phyloP scores from a whole-genome alignment of 1,284 basidiomycete species.

The Phlebopus sp. region DNA sequence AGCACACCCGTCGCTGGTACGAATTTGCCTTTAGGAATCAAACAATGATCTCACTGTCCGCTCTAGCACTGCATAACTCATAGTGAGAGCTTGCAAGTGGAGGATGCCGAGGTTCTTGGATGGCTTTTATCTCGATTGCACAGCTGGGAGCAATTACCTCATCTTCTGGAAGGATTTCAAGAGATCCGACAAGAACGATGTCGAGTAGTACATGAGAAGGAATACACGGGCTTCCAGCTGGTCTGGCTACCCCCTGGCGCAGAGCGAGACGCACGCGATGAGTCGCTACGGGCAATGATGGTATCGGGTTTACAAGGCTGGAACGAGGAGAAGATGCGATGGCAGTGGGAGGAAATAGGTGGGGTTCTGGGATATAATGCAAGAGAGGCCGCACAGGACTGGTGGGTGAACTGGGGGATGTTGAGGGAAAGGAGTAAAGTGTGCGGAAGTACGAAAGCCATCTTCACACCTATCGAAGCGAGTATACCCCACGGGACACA shows the following conservation, averaged over 20 bases:
- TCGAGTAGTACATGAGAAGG: conserved; percentile 15
- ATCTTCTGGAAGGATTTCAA: conserved; percentile 38
- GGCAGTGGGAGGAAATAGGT: conserved; percentile 37
- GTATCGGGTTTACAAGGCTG: conserved; percentile 13
- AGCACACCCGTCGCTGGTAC: conserved; percentile 38
- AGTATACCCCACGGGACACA: not conserved
- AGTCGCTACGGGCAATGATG: conserved; percentile 15
- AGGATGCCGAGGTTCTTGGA: conserved; percentile 42
- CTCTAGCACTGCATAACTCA: conserved; percentile 32
- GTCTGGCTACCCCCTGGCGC: conserved; percentile 17
- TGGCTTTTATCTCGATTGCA: conserved; percentile 40
- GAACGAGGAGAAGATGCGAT: conserved; percentile 30
- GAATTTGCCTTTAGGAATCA: not conserved
- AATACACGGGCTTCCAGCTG: conserved; percentile 8
- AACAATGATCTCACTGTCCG: conserved; percentile 3
- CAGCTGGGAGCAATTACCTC: conserved; percentile 33
- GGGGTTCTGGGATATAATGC: conserved; percentile 39
- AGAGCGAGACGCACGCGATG: conserved; percentile 12
- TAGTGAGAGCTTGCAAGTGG: conserved; percentile 27
- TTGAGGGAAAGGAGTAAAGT: conserved; percentile 25
- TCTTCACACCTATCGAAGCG: not conserved
- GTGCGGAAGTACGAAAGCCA: not conserved
- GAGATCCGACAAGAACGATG: conserved; percentile 35
- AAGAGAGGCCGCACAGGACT: conserved; percentile 38
- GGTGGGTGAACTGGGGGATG: conserved; percentile 41